Conservation (phyloP, 345 rosid species). For the Citrus sp. region DNA sequence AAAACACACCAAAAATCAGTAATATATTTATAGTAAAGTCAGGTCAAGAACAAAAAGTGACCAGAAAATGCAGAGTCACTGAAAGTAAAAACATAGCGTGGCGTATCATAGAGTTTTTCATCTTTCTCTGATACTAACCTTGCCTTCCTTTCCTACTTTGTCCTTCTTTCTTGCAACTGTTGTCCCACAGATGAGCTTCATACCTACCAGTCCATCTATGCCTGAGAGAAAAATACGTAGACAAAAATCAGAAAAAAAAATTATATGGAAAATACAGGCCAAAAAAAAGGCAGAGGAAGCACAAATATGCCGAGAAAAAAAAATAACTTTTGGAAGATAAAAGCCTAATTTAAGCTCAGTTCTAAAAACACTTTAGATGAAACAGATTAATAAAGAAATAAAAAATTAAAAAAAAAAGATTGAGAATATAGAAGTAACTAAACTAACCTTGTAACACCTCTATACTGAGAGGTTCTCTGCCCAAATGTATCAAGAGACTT, state of each 20-base stretch:
- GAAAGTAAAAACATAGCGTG: background rate
- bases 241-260: background rate
- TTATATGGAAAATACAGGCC: background rate
- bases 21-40: slow-evolving; percentile 1
- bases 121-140: slow-evolving; percentile 36
- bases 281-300: background rate
- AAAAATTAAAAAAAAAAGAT: background rate
- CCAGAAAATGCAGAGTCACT: slow-evolving; percentile 3
- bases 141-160: slow-evolving; percentile 95
- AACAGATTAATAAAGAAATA: background rate
- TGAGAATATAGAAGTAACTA: background rate
- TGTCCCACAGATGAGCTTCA: slow-evolving; percentile 99
- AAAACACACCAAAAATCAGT: slow-evolving; percentile 26
- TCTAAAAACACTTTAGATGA: background rate
- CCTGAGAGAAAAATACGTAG: slow-evolving; percentile 32
- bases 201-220: slow-evolving; percentile 98
- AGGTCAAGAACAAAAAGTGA: slow-evolving; percentile 12
- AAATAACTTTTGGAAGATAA: background rate
- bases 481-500: slow-evolving; percentile 97
- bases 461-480: slow-evolving; percentile 94
- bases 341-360: background rate
- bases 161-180: slow-evolving; percentile 95
- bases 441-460: slow-evolving; percentile 91
- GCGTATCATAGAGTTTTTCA: background rate
- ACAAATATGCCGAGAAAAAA: background rate